Conservation (phyloP, 1,284 basidiomycete species). For the Rhodotorula sp. region DNA sequence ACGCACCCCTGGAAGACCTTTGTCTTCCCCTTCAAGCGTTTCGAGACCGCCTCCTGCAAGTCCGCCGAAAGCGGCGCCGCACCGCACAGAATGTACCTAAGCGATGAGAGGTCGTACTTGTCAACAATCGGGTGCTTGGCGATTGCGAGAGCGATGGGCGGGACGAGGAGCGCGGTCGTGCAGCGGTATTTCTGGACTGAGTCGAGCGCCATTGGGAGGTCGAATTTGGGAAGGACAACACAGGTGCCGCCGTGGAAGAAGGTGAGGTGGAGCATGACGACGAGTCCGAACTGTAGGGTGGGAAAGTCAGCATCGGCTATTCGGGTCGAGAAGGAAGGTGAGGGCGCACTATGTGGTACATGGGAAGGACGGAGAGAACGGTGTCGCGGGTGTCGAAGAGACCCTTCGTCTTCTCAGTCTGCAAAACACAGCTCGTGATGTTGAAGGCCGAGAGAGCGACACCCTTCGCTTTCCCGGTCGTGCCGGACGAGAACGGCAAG, state of each 20-base stretch:
- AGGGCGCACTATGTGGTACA: slow-evolving; percentile 17
- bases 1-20: slow-evolving; percentile 29
- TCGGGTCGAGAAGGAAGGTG: fast-evolving
- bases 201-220: slow-evolving; percentile 25
- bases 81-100: slow-evolving; percentile 36
- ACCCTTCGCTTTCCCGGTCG: slow-evolving; percentile 35
- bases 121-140: slow-evolving; percentile 40
- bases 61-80: slow-evolving; percentile 33
- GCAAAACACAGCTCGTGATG: slow-evolving; percentile 20
- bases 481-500: slow-evolving; percentile 34
- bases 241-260: slow-evolving; percentile 33
- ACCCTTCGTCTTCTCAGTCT: slow-evolving; percentile 14
- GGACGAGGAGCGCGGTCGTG: slow-evolving; percentile 36
- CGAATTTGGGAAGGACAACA: slow-evolving; percentile 36
- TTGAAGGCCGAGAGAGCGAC: slow-evolving; percentile 31
- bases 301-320: background rate
- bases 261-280: slow-evolving; percentile 30
- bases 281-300: slow-evolving; percentile 19
- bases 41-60: slow-evolving; percentile 17
- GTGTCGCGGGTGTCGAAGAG: slow-evolving; percentile 25
- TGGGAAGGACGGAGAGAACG: slow-evolving; percentile 23
- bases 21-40: slow-evolving; percentile 18
- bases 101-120: slow-evolving; percentile 36
- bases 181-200: slow-evolving; percentile 30
- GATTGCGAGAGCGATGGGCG: slow-evolving; percentile 40